Evolutionary conservation across 2,329 filamentous ascomycete genomes (phyloP), one percentile per base, ranked within the genome.

Genomic region (Apiospora saccharicola): DNA sequence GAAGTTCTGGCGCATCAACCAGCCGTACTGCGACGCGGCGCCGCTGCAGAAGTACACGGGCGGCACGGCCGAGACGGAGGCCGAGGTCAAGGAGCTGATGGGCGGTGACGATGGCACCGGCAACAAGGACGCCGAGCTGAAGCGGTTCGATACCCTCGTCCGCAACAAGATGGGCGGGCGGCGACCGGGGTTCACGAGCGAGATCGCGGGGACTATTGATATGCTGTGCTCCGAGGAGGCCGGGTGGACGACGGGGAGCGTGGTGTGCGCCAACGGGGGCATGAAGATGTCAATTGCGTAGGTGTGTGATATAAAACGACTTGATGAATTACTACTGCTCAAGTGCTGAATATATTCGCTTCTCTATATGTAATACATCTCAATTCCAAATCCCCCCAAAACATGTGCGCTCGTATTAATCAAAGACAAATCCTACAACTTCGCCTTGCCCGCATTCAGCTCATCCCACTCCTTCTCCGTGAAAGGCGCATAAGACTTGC

Each of bases 401-500:
- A 13, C 4, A 24, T 64, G 34, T 37, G 22, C 57, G 57, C 30
- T 22, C 30, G 7, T 64, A 37, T 8, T 26, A 22, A 14, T 64
- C 22, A 22, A 37, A n/a, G 5, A 41, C 6, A n/a, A 6, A n/a
- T 41, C 67, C 43, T 77, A 90, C 73, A 90, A 77, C 72, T 83
- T 86, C 7, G 85, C 85, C 37, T 75, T 81, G 3, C 84, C 83
- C n/a, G 78, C 77, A 53, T 80, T 82, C 72, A 92, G 77, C 49
- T 75, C 78, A 26, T 88, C 85, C 90, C 90, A 93, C 75, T 93
- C 89, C 37, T 82, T 80, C 74, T 85, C 81, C 0, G 83, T 86
- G 77, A 92, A 93, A 0, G 88, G 84, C 8, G 88, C 83, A 80
- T 93, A 93, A 2, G 84, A 85, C 34, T 85, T 83, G 3, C 85